These are phyloP conservation scores for Thyridium curvatum DNA, from an alignment of 2,329 filamentous ascomycete species.

Conservation along the genomic window DNA sequence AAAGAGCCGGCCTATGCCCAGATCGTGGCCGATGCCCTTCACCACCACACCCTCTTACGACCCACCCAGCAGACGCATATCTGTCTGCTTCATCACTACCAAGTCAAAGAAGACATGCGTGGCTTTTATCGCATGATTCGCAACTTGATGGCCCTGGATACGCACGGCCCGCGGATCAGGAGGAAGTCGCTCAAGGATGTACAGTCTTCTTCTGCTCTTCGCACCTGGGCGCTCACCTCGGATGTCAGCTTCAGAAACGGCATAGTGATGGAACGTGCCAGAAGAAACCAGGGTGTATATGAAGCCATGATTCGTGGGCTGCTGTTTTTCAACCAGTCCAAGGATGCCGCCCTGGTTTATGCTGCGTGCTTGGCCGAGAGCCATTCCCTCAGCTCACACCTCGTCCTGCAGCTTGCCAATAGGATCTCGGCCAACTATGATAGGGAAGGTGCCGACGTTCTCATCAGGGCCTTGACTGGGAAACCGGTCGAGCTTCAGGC, in stretches of 20 bases:
- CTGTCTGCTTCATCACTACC: constrained; percentile 45
- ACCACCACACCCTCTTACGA: constrained; percentile 32
- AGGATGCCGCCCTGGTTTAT: constrained; percentile 36
- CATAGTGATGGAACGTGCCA: constrained; percentile 32
- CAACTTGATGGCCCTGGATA: constrained; percentile 37
- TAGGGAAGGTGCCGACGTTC: too few species aligned
- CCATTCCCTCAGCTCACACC: too few species aligned
- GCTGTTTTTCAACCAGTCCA: constrained; percentile 37
- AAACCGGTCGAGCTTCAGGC: too few species aligned
- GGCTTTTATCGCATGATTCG: constrained; percentile 37
- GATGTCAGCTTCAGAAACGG: constrained; percentile 18
- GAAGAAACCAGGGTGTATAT: constrained; percentile 29
- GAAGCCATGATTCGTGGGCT: constrained; percentile 42
- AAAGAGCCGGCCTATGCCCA: constrained; percentile 44
- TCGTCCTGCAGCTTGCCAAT: too few species aligned
- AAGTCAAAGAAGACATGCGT: constrained; percentile 28
- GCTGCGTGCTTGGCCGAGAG: constrained; percentile 7
- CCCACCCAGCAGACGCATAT: constrained; percentile 43
- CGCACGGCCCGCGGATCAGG: constrained; percentile 29
- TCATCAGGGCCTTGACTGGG: too few species aligned
- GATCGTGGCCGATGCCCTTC: constrained; percentile 44
- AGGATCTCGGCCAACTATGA: too few species aligned
- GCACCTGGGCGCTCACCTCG: constrained; percentile 18
- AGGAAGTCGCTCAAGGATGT: constrained; percentile 26
- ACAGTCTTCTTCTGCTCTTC: constrained; percentile 8